Conservation (phyloP, 345 rosid genomes). For the Combretum micranthum region DNA sequence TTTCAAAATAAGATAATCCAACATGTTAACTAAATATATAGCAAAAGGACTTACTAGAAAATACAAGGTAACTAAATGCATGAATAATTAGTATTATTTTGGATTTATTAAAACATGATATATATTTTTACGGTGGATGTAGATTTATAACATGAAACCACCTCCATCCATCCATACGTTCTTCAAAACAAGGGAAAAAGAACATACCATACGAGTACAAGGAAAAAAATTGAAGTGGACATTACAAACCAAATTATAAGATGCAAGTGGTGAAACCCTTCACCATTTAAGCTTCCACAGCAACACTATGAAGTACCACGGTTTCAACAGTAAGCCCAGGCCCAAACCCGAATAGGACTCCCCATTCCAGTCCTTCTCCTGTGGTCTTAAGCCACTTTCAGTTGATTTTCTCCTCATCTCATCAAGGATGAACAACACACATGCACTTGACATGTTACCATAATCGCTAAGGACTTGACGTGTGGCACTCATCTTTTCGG, state of each 20-base stretch:
- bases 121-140: too few relatives aligned
- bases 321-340: conserved; percentile 51
- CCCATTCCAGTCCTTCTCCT: conserved; percentile 56
- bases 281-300: neutral
- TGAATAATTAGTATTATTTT: too few relatives aligned
- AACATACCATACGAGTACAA: neutral
- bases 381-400: conserved; percentile 20
- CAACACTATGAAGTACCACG: conserved; percentile 35
- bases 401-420: conserved; percentile 37
- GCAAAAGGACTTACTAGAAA: too few relatives aligned
- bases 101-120: too few relatives aligned
- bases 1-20: too few relatives aligned
- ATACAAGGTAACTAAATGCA: too few relatives aligned
- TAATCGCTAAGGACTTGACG: conserved; percentile 31
- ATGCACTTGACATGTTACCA: conserved; percentile 44
- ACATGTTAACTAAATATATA: too few relatives aligned
- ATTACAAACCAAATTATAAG: neutral
- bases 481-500: conserved; percentile 27
- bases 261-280: too few relatives aligned
- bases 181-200: too few relatives aligned
- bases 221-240: neutral
- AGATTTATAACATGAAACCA: too few relatives aligned
- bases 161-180: too few relatives aligned
- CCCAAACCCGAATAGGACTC: conserved; percentile 46
- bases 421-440: conserved; percentile 38